These are phyloP conservation scores for Wickerhamomyces alni DNA, from an alignment of 805 yeast species.

Conservation along the genomic window DNA sequence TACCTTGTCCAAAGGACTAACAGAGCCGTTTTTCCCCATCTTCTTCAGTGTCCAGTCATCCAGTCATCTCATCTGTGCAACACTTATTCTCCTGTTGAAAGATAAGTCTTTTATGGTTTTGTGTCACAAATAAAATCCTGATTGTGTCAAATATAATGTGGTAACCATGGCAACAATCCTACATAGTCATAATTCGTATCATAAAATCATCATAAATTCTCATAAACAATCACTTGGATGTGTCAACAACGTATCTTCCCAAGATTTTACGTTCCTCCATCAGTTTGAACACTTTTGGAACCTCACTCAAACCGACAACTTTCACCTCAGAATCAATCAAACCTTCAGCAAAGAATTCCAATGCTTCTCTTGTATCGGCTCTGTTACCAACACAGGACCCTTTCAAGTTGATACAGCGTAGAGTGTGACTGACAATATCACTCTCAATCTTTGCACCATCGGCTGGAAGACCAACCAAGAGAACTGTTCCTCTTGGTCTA, in stretches of 20 bases:
- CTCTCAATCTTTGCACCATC: slow-evolving; percentile 61
- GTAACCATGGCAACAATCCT: too few relatives aligned
- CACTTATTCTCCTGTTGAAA: too few relatives aligned
- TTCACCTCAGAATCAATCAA: slow-evolving; percentile 52
- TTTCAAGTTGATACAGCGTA: slow-evolving; percentile 32
- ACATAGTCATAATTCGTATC: too few relatives aligned
- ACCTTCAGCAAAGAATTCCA: slow-evolving; percentile 61
- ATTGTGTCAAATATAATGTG: too few relatives aligned
- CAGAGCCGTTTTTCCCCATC: background rate
- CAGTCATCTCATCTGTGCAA: too few relatives aligned
- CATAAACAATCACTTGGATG: slow-evolving; percentile 22
- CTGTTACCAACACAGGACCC: slow-evolving; percentile 73
- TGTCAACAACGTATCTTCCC: slow-evolving; percentile 57
- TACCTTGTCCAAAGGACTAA: background rate
- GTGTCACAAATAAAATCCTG: background rate
- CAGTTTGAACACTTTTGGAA: slow-evolving; percentile 41
- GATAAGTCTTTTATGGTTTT: too few relatives aligned
- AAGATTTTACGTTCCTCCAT: slow-evolving; percentile 55
- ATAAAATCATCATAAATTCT: too few relatives aligned
- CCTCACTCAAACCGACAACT: slow-evolving; percentile 45
- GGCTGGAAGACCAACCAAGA: slow-evolving; percentile 66
- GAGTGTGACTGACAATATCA: slow-evolving; percentile 28
- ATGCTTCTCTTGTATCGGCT: slow-evolving; percentile 39
- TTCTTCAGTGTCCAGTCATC: background rate
- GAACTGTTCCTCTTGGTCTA: slow-evolving; percentile 62